Percentiles rank a stretch among this genome's conserved stretches.
phyloP scores from a whole-genome alignment of 441 rosid genomes.

The Lepidium campestre region DNA sequence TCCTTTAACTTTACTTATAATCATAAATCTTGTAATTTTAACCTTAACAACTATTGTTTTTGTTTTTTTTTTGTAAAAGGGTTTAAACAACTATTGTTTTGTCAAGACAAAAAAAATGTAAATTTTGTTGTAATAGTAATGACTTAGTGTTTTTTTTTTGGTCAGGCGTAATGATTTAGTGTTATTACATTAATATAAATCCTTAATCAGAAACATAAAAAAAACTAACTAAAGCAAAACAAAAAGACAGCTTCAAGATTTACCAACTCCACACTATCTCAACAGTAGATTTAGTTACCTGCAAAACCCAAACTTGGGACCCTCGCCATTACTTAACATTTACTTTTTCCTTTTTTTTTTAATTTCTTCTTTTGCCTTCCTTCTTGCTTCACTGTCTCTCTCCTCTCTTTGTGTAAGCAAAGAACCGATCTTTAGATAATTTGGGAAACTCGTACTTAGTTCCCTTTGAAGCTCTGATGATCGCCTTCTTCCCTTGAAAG shows the following conservation, averaged over 20 bases:
- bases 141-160: background rate
- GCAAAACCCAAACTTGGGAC: conserved; percentile 26
- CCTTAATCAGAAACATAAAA: background rate
- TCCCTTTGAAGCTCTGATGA: conserved; percentile 4
- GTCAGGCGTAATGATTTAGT: too few species aligned
- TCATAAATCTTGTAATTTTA: background rate
- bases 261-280: conserved; percentile 23
- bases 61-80: background rate
- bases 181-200: too few species aligned
- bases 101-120: background rate
- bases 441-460: conserved; percentile 7
- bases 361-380: background rate
- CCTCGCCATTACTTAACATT: conserved; percentile 25
- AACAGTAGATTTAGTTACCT: conserved; percentile 26
- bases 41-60: background rate
- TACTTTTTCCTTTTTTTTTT: background rate
- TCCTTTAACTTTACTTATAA: background rate
- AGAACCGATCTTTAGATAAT: conserved; percentile 25
- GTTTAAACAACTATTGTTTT: too few species aligned
- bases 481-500: conserved; percentile 4
- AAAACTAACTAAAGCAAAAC: background rate
- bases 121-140: background rate
- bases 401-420: conserved; percentile 21
- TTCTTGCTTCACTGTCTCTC: conserved; percentile 12
- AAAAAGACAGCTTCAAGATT: conserved; percentile 19